A percentile compares a stretch with the other conserved stretches of the same genome.
Conservation (phyloP, 2,329 filamentous ascomycete species). For the Colletotrichum tanaceti region DNA sequence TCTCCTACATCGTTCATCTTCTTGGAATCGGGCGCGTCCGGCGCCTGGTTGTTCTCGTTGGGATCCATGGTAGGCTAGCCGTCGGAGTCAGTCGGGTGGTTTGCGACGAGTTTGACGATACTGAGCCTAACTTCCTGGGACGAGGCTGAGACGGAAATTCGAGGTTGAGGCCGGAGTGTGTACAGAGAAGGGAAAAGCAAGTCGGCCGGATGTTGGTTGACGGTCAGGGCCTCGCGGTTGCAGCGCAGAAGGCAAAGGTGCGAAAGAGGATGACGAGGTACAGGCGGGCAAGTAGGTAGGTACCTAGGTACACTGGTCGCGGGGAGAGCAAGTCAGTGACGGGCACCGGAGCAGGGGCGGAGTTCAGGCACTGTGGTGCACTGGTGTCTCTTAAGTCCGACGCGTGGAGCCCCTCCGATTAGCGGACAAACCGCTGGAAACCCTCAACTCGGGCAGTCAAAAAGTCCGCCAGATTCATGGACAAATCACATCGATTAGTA, state of each 20-base stretch:
- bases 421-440: constrained; percentile 19
- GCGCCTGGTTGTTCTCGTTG: constrained; percentile 54
- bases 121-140: not conserved
- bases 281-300: not conserved
- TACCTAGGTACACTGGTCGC: constrained; percentile 18
- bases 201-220: constrained; percentile 7
- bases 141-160: constrained; percentile 13
- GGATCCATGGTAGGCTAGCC: constrained; percentile 56
- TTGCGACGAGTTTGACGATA: not conserved
- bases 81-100: not conserved
- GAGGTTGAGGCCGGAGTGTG: not conserved
- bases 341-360: not conserved
- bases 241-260: not conserved
- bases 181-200: constrained; percentile 8
- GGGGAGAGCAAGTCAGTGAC: constrained; percentile 18
- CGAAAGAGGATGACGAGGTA: not conserved
- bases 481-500: constrained; percentile 32
- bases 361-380: not conserved
- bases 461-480: constrained; percentile 37
- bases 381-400: constrained; percentile 32
- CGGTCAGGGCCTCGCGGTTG: constrained; percentile 19
- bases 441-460: constrained; percentile 25
- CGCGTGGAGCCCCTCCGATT: constrained; percentile 7
- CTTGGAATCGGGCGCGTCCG: constrained; percentile 67
- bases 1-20: constrained; percentile 66